Conservation (phyloP, 140 eudicot genomes). For the Oenanthe javanica region DNA sequence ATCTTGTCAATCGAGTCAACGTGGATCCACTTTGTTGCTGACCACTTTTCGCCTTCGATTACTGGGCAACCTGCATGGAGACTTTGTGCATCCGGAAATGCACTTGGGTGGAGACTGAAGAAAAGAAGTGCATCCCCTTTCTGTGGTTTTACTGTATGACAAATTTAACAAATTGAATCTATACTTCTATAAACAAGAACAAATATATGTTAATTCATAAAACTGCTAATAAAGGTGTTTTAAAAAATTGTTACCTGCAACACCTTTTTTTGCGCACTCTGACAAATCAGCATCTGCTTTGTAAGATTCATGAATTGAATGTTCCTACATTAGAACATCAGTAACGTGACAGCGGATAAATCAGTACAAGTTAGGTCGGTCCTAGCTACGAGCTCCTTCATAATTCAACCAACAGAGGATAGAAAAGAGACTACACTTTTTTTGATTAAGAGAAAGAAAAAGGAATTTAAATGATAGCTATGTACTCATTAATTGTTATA, state of each 20-base stretch:
- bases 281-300: constrained; percentile 51
- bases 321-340: constrained; percentile 25
- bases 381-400: not conserved
- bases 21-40: constrained; percentile 99
- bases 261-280: constrained; percentile 86
- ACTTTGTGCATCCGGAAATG: constrained; percentile 59
- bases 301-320: constrained; percentile 44
- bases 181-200: constrained; percentile 3
- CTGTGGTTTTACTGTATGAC: constrained; percentile 65
- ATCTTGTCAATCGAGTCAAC: constrained; percentile 73
- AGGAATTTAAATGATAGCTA: no score
- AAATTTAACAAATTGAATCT: not conserved
- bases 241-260: constrained; percentile 51
- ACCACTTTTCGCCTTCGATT: constrained; percentile 92
- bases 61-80: constrained; percentile 65
- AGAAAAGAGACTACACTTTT: not conserved
- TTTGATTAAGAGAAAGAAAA: no score
- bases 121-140: constrained; percentile 97
- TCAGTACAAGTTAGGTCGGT: not conserved
- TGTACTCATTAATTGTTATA: no score
- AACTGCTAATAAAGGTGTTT: not conserved
- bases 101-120: constrained; percentile 78
- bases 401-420: not conserved
- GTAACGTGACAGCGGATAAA: not conserved
- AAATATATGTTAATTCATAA: not conserved